Evolutionary conservation across 257 asterid species (phyloP).

Genomic region (Solanum sparsipilum): DNA sequence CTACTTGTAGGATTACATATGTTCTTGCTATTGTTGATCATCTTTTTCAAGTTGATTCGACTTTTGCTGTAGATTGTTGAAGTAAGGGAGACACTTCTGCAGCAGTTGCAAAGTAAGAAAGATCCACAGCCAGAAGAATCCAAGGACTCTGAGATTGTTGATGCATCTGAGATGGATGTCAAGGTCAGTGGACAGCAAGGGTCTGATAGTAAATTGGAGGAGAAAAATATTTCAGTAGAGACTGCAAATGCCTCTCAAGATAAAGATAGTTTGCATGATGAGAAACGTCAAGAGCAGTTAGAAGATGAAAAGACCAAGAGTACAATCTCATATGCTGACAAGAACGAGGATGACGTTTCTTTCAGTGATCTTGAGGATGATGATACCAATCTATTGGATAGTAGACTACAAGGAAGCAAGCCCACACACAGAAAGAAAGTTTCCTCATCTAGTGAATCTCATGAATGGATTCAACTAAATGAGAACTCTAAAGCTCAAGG

Average conservation of each 20-base stretch:
- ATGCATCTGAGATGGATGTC: background rate
- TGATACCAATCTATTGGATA: conserved; percentile 21
- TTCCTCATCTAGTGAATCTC: conserved; percentile 25
- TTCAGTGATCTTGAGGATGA: conserved; percentile 75
- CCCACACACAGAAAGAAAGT: conserved; percentile 14
- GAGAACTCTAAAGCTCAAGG: conserved; percentile 21
- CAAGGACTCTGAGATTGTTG: conserved; percentile 19
- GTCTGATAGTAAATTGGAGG: conserved; percentile 3
- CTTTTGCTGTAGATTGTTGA: conserved; percentile 37
- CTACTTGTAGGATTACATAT: background rate
- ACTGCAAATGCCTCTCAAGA: conserved; percentile 11
- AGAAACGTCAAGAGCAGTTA: conserved; percentile 11
- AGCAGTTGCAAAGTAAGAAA: conserved; percentile 34
- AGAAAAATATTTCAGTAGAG: conserved; percentile 10
- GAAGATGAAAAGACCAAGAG: conserved; percentile 5
- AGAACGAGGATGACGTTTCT: conserved; percentile 45
- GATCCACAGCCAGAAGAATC: conserved; percentile 20
- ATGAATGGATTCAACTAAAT: conserved; percentile 41
- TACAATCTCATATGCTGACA: conserved; percentile 8
- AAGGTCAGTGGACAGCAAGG: conserved; percentile 2
- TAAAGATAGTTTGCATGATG: conserved; percentile 8
- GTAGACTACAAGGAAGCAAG: conserved; percentile 9
- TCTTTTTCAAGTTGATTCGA: background rate
- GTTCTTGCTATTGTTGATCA: background rate
- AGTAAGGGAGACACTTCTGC: conserved; percentile 56